Conservation (phyloP, 2,329 filamentous ascomycete genomes). For the Aureobasidium sp. region DNA sequence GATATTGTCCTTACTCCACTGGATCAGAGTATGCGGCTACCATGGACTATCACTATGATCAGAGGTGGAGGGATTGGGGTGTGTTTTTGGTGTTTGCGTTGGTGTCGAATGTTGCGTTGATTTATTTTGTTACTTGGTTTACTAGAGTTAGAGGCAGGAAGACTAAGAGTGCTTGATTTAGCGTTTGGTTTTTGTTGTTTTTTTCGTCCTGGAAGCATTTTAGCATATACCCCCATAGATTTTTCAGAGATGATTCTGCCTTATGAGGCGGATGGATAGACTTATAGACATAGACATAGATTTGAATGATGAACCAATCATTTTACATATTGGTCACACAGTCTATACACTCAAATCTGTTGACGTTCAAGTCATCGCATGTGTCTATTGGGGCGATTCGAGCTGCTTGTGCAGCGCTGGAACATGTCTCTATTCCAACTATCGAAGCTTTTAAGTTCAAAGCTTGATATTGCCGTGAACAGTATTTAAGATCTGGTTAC, state of each 20-base stretch:
- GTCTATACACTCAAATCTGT: too few species aligned
- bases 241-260: neutral
- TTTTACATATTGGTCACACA: too few species aligned
- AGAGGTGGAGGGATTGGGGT: slow-evolving; percentile 12
- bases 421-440: too few species aligned
- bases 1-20: slow-evolving; percentile 11
- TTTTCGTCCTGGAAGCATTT: neutral
- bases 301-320: too few species aligned
- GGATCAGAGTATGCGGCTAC: slow-evolving; percentile 12
- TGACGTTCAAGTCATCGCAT: too few species aligned
- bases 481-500: too few species aligned
- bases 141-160: neutral
- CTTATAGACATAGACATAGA: neutral
- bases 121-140: slow-evolving; percentile 12
- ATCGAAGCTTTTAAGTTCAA: too few species aligned
- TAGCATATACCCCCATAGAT: neutral
- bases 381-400: too few species aligned
- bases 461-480: too few species aligned
- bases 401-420: too few species aligned
- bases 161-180: neutral
- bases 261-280: neutral
- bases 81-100: slow-evolving; percentile 3
- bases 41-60: slow-evolving; percentile 2
- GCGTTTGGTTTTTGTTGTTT: neutral
- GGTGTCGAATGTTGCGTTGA: slow-evolving; percentile 7